These are phyloP conservation scores for Lyophyllum atratum DNA, from an alignment of 768 basidiomycete species.

Conservation along the genomic window DNA sequence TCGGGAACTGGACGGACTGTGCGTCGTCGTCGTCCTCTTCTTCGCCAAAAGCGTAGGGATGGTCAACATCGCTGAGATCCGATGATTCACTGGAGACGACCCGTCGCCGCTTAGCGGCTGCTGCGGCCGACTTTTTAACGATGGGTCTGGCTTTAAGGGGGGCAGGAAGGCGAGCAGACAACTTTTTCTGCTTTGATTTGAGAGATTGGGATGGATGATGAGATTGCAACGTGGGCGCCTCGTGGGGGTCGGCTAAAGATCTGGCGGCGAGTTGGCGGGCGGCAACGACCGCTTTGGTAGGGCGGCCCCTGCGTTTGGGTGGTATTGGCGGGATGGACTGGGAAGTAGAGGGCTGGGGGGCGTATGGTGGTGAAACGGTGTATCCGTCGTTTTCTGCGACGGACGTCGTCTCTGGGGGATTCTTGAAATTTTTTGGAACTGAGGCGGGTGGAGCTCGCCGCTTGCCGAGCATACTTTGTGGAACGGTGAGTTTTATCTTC, in stretches of 20 bases:
- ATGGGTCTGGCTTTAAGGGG: conserved; percentile 27
- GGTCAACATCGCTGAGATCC: conserved; percentile 39
- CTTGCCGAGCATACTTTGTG: conserved; percentile 54
- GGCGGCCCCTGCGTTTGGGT: conserved; percentile 57
- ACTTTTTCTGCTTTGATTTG: conserved; percentile 20
- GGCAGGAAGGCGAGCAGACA: conserved; percentile 19
- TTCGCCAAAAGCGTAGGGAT: conserved; percentile 27
- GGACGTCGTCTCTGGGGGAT: conserved; percentile 36
- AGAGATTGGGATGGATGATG: conserved; percentile 4
- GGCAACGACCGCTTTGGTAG: conserved; percentile 47
- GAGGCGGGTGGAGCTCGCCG: conserved; percentile 24
- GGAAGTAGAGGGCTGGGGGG: conserved; percentile 18
- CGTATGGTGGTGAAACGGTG: conserved; percentile 13
- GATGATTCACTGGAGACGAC: conserved; percentile 32
- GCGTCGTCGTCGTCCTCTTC: conserved; percentile 35
- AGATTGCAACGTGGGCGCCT: conserved; percentile 19
- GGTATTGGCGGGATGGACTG: conserved; percentile 15
- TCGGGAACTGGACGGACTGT: conserved; percentile 53
- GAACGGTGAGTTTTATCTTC: conserved; percentile 76
- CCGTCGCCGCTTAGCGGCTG: conserved; percentile 36
- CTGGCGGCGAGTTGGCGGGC: conserved; percentile 31
- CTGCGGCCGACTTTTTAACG: conserved; percentile 27
- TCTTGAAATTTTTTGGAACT: conserved; percentile 29
- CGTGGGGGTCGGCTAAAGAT: conserved; percentile 14
- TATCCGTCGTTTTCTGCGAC: conserved; percentile 41